These are phyloP conservation scores for Monascus ruber DNA, from an alignment of 2,329 filamentous ascomycete species.

Conservation along the genomic window DNA sequence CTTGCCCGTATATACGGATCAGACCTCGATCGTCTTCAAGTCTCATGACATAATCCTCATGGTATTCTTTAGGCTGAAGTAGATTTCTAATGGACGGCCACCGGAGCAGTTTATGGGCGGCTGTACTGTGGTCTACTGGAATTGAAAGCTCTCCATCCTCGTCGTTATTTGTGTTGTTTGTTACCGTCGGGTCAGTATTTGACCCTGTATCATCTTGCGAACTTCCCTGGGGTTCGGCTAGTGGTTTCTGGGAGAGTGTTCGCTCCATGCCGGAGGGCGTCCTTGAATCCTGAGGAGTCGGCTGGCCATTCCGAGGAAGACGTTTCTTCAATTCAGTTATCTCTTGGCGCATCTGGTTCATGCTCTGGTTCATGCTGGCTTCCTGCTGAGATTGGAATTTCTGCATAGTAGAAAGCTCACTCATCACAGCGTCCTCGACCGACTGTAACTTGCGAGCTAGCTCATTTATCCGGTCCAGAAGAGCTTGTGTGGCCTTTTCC, in stretches of 20 bases:
- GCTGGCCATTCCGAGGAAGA: too few species aligned
- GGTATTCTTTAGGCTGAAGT: constrained; percentile 45
- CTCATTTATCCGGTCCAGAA: constrained; percentile 23
- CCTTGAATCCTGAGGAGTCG: too few species aligned
- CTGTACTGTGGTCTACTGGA: constrained; percentile 76
- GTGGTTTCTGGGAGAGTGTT: too few species aligned
- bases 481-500: constrained; percentile 28
- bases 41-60: constrained; percentile 62
- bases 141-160: constrained; percentile 54
- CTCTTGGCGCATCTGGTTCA: too few species aligned
- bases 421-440: constrained; percentile 17
- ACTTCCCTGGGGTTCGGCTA: too few species aligned
- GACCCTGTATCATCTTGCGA: background rate
- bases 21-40: constrained; percentile 63
- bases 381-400: constrained; percentile 5
- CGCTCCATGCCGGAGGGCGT: too few species aligned
- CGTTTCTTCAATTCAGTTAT: too few species aligned
- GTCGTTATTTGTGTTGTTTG: constrained; percentile 8
- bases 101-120: constrained; percentile 69
- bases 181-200: background rate
- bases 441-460: constrained; percentile 1
- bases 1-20: constrained; percentile 64
- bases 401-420: constrained; percentile 11
- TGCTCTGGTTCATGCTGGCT: too few species aligned
- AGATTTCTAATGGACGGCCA: constrained; percentile 59